A percentile compares a stretch with the other conserved stretches of the same genome.
phyloP scores from a whole-genome alignment of 179 eudicot species.

The Sideroxylon spinosum region DNA sequence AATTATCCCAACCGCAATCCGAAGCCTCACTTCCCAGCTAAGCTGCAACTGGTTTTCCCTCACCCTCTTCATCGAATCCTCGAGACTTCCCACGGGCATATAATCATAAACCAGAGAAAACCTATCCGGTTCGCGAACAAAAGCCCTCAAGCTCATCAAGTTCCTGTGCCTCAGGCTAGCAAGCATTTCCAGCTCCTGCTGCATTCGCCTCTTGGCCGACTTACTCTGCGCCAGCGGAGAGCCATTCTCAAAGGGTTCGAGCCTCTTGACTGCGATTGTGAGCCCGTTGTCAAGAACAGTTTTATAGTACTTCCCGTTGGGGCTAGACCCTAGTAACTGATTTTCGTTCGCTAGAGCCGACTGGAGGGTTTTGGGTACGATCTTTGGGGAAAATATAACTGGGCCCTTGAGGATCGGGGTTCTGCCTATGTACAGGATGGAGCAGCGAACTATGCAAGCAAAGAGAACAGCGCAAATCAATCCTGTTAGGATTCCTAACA shows the following conservation, averaged over 20 bases:
- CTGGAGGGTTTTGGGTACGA: slow-evolving; percentile 56
- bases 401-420: slow-evolving; percentile 80
- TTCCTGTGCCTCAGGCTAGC: slow-evolving; percentile 65
- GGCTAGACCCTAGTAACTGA: slow-evolving; percentile 57
- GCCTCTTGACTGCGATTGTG: slow-evolving; percentile 65
- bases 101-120: slow-evolving; percentile 67
- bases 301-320: slow-evolving; percentile 53
- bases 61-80: slow-evolving; percentile 58
- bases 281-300: slow-evolving; percentile 70
- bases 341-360: slow-evolving; percentile 55
- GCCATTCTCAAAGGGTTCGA: slow-evolving; percentile 48
- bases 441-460: slow-evolving; percentile 49
- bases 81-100: slow-evolving; percentile 69
- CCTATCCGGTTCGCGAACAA: slow-evolving; percentile 49
- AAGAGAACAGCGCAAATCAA: slow-evolving; percentile 41
- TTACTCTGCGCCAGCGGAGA: slow-evolving; percentile 34
- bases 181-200: slow-evolving; percentile 58
- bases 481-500: slow-evolving; percentile 57
- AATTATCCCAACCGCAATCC: slow-evolving; percentile 74
- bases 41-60: slow-evolving; percentile 56
- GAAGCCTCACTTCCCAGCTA: slow-evolving; percentile 72
- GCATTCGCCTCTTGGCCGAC: slow-evolving; percentile 50
- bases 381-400: slow-evolving; percentile 72
- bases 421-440: slow-evolving; percentile 45
- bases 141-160: slow-evolving; percentile 79